Conservation (phyloP, 2,329 filamentous ascomycete species). For the Hymenoscyphus salicellus region DNA sequence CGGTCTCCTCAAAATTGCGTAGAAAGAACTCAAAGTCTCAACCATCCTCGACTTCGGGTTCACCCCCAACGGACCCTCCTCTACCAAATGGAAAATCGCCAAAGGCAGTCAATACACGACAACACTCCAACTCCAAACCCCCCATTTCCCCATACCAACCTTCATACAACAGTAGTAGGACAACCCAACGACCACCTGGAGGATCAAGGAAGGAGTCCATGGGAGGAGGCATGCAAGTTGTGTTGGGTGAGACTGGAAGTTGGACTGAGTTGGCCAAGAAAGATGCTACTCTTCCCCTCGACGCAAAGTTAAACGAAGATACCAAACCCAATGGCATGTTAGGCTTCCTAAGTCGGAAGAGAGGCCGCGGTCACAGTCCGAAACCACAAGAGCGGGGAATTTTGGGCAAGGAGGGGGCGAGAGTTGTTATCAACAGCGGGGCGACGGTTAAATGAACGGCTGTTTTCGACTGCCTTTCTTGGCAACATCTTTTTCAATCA, state of each 20-base stretch:
- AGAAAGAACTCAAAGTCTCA: slow-evolving; percentile 29
- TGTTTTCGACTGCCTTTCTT: background rate
- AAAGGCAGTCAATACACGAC: background rate
- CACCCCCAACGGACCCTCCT: slow-evolving; percentile 29
- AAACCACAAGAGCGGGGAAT: slow-evolving; percentile 94
- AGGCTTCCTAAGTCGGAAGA: slow-evolving; percentile 84
- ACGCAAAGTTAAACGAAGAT: slow-evolving; percentile 55
- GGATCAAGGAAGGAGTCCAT: slow-evolving; percentile 32
- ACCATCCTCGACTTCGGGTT: slow-evolving; percentile 28
- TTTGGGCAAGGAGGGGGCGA: slow-evolving; percentile 88
- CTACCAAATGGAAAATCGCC: slow-evolving; percentile 22
- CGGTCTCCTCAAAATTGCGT: slow-evolving; percentile 22
- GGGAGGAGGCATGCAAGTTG: slow-evolving; percentile 79
- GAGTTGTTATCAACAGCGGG: slow-evolving; percentile 65
- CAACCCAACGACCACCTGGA: slow-evolving; percentile 20
- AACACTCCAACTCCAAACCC: slow-evolving; percentile 3
- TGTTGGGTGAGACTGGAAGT: slow-evolving; percentile 81
- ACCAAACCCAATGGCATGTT: slow-evolving; percentile 76
- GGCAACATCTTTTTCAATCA: background rate
- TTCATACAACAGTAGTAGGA: slow-evolving; percentile 26
- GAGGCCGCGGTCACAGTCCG: slow-evolving; percentile 83
- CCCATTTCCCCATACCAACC: slow-evolving; percentile 33
- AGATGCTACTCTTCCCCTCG: slow-evolving; percentile 69
- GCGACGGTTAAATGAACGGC: slow-evolving; percentile 37
- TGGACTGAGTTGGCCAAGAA: slow-evolving; percentile 90